Evolutionary conservation across 2,329 filamentous ascomycete species (phyloP).

Genomic region (Colletotrichum simmondsii): DNA sequence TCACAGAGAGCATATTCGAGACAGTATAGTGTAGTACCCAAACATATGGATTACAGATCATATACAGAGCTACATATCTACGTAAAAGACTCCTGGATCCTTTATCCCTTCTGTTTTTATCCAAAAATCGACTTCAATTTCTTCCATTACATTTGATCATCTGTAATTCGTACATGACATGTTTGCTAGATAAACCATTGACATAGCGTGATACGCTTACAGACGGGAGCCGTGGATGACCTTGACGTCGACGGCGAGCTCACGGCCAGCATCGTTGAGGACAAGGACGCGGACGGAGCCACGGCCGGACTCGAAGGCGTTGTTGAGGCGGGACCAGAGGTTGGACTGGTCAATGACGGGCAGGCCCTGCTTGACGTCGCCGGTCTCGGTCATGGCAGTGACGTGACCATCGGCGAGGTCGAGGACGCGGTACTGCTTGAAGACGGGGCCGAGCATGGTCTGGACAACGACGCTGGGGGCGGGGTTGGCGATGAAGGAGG

Average conservation of each 20-base stretch:
- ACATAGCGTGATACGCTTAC: constrained; percentile 52
- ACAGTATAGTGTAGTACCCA: neutral
- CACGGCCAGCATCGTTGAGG: constrained; percentile 90
- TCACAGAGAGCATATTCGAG: neutral
- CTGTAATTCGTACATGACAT: constrained; percentile 34
- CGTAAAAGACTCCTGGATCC: constrained; percentile 39
- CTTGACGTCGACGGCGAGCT: constrained; percentile 99
- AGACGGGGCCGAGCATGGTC: constrained; percentile 99
- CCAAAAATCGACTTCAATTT: constrained; percentile 40
- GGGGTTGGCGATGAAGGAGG: constrained; percentile 96
- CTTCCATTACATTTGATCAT: constrained; percentile 33
- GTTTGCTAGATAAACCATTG: constrained; percentile 37
- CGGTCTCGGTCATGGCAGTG: constrained; percentile 98
- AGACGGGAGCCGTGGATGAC: constrained; percentile 85
- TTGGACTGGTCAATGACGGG: constrained; percentile 95
- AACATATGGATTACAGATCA: constrained; percentile 43
- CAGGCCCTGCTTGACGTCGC: constrained; percentile 96
- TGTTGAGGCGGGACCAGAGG: constrained; percentile 82
- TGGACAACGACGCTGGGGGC: constrained; percentile 96
- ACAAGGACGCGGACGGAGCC: constrained; percentile 95
- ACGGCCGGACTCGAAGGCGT: constrained; percentile 90
- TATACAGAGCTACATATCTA: constrained; percentile 58
- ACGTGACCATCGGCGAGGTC: constrained; percentile 90
- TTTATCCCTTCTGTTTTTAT: constrained; percentile 32
- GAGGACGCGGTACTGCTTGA: constrained; percentile 99